These are phyloP conservation scores for Colletotrichum trifolii DNA, from an alignment of 2,329 filamentous ascomycete species.

Conservation along the genomic window DNA sequence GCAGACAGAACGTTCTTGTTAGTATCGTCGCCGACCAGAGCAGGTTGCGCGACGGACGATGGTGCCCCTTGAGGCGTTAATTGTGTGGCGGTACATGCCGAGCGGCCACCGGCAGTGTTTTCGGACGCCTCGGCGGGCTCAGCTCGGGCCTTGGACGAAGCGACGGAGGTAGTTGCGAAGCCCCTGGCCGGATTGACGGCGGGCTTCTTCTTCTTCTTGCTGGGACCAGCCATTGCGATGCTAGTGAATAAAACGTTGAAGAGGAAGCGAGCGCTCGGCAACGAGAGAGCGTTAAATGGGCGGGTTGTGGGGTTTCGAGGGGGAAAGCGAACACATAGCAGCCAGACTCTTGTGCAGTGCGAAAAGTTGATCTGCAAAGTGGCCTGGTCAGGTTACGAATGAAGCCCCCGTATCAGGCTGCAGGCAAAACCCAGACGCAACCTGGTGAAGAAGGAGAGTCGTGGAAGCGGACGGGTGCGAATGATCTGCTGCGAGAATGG, in stretches of 20 bases:
- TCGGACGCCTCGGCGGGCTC: conserved; percentile 59
- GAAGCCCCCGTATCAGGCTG: no score
- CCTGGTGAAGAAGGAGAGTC: no score
- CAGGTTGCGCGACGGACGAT: conserved; percentile 42
- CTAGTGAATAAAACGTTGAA: neutral
- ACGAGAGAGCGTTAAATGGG: no score
- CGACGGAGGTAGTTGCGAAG: conserved; percentile 92
- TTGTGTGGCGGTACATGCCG: conserved; percentile 10
- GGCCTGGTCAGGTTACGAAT: no score
- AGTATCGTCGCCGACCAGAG: conserved; percentile 38
- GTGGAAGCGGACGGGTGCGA: no score
- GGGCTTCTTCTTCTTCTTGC: conserved; percentile 91
- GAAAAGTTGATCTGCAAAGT: no score
- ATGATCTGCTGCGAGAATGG: no score
- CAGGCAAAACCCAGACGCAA: no score
- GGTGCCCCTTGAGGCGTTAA: conserved; percentile 40
- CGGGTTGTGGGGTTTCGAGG: no score
- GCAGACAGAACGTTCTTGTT: conserved; percentile 71
- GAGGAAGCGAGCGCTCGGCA: neutral
- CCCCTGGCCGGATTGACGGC: conserved; percentile 88
- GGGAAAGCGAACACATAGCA: no score
- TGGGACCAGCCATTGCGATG: conserved; percentile 68
- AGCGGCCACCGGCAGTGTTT: conserved; percentile 27
- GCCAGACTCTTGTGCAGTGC: no score
- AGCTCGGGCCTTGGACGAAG: conserved; percentile 77